Conservation (phyloP, 2,329 filamentous ascomycete genomes). For the Bipolaris victoriae region DNA sequence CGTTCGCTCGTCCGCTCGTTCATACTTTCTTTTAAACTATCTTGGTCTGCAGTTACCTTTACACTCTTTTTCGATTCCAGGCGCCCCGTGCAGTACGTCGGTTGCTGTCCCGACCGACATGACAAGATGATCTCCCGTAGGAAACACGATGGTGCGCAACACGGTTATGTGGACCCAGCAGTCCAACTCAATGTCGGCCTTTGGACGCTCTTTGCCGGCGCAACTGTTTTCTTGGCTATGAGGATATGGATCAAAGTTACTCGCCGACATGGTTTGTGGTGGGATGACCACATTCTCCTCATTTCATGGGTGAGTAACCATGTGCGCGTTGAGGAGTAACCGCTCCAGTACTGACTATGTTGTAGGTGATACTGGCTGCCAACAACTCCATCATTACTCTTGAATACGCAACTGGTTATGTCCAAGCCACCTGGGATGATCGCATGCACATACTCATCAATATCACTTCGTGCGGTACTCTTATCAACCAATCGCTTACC, state of each 20-base stretch:
- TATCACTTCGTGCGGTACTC: slow-evolving; percentile 48
- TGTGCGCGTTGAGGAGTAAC: not conserved
- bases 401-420: slow-evolving; percentile 59
- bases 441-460: slow-evolving; percentile 62
- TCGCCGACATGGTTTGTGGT: slow-evolving; percentile 50
- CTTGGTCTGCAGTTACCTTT: slow-evolving; percentile 6
- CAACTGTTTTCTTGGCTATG: slow-evolving; percentile 44
- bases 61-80: slow-evolving; percentile 8
- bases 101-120: slow-evolving; percentile 19
- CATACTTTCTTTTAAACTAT: slow-evolving; percentile 9
- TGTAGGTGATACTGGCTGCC: slow-evolving; percentile 50
- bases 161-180: slow-evolving; percentile 45
- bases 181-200: slow-evolving; percentile 47
- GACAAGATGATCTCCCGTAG: slow-evolving; percentile 34
- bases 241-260: slow-evolving; percentile 48
- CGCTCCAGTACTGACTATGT: slow-evolving; percentile 10
- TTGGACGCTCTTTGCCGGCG: slow-evolving; percentile 49
- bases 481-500: slow-evolving; percentile 47
- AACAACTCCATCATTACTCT: slow-evolving; percentile 56
- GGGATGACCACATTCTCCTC: slow-evolving; percentile 50
- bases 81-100: slow-evolving; percentile 18
- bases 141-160: slow-evolving; percentile 25
- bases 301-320: slow-evolving; percentile 43
- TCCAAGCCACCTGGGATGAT: slow-evolving; percentile 57
- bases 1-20: slow-evolving; percentile 10